phyloP scores from a whole-genome alignment of 768 basidiomycete species.

The Candolleomyces eurysporus region DNA sequence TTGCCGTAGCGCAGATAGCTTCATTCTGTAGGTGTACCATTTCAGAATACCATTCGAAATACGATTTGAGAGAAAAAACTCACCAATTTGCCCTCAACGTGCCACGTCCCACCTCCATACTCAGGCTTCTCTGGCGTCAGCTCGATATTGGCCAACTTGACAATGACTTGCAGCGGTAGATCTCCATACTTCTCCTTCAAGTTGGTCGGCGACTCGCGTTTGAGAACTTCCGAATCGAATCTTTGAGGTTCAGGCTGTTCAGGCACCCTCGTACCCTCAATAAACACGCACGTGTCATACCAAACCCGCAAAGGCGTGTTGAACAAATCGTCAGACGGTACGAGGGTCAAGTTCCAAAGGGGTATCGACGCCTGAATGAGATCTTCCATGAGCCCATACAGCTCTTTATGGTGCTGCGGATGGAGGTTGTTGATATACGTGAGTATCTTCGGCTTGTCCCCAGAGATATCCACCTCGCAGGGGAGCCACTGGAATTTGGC shows the following conservation, averaged over 20 bases:
- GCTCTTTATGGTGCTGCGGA: no score
- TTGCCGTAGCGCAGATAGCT: constrained; percentile 16
- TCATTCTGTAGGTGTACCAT: constrained; percentile 12
- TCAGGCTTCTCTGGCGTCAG: constrained; percentile 15
- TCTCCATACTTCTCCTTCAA: background rate
- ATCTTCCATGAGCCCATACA: no score
- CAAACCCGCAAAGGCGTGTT: no score
- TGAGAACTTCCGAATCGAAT: no score
- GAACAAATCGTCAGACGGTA: no score
- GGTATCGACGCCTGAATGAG: no score
- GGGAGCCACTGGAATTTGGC: constrained; percentile 18
- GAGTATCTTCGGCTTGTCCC: background rate
- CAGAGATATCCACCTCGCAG: constrained; percentile 15
- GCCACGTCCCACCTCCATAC: constrained; percentile 15
- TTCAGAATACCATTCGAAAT: background rate
- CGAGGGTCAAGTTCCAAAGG: no score
- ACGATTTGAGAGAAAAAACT: background rate
- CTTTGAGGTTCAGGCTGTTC: no score
- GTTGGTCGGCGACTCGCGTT: no score
- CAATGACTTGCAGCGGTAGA: constrained; percentile 11
- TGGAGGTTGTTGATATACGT: no score
- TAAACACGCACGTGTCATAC: no score
- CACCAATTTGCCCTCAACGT: constrained; percentile 15
- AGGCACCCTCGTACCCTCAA: no score
- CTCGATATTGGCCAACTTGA: constrained; percentile 18